Evolutionary conservation across 2,329 filamentous ascomycete genomes (phyloP).

Genomic region (Fusarium drepaniforme): DNA sequence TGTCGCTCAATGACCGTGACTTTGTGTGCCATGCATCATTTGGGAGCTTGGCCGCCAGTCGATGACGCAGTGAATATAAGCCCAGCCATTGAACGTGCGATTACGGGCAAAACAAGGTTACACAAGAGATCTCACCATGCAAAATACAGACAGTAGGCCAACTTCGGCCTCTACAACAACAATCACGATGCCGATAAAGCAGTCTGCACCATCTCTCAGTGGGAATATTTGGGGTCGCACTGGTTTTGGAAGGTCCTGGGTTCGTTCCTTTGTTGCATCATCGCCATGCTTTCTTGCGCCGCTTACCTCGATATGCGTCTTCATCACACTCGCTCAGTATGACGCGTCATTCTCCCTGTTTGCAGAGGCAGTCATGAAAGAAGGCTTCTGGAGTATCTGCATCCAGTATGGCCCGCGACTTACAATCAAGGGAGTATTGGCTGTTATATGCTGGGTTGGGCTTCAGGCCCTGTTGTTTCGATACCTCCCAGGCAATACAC

Average conservation of each 20-base stretch:
- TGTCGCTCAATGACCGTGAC: neutral
- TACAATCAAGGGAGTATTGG: slow-evolving; percentile 26
- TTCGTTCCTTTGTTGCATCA: slow-evolving; percentile 37
- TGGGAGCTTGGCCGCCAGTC: neutral
- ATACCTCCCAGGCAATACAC: slow-evolving; percentile 22
- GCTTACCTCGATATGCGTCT: slow-evolving; percentile 37
- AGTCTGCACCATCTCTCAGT: neutral
- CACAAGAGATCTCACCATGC: neutral
- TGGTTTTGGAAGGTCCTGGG: slow-evolving; percentile 39
- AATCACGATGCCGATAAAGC: neutral
- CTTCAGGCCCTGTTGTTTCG: slow-evolving; percentile 32
- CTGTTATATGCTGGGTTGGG: slow-evolving; percentile 19
- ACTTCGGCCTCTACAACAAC: slow-evolving; percentile 14
- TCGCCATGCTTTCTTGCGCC: slow-evolving; percentile 41
- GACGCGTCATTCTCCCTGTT: slow-evolving; percentile 36
- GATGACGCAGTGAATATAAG: neutral
- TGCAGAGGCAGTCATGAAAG: slow-evolving; percentile 1
- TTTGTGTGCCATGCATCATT: neutral
- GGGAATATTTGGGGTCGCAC: slow-evolving; percentile 42
- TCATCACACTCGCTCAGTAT: slow-evolving; percentile 39
- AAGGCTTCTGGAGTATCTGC: slow-evolving; percentile 35
- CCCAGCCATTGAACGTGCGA: neutral
- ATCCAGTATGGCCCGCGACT: slow-evolving; percentile 28
- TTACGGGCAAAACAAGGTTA: neutral
- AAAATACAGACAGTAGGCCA: neutral